A percentile compares a stretch with the other conserved stretches of the same genome.
phyloP scores from a whole-genome alignment of 495 filamentous ascomycete genomes.

The Aspergillus baeticus region DNA sequence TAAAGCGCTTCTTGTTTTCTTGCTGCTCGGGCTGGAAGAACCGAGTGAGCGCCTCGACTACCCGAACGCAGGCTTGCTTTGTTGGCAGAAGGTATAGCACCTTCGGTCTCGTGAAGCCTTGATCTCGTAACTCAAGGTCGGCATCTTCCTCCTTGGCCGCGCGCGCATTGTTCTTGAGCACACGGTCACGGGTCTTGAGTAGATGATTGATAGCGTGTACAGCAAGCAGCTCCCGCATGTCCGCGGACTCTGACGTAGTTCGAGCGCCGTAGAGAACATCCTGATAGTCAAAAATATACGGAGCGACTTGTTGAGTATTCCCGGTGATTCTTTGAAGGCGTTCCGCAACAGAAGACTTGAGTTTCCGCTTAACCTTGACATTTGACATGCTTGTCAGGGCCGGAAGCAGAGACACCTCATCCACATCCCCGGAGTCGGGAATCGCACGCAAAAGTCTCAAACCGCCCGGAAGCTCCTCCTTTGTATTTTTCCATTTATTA shows the following conservation, averaged over 20 bases:
- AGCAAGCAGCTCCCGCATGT: constrained; percentile 69
- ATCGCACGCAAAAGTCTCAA: constrained; percentile 43
- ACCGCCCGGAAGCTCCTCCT: constrained; percentile 44
- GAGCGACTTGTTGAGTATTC: constrained; percentile 34
- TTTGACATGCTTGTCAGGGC: constrained; percentile 36
- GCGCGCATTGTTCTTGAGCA: constrained; percentile 87
- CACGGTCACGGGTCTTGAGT: constrained; percentile 86
- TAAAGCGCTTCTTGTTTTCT: constrained; percentile 91
- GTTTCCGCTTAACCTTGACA: constrained; percentile 49
- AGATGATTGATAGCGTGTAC: constrained; percentile 88
- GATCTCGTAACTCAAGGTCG: constrained; percentile 80
- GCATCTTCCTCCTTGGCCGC: constrained; percentile 59
- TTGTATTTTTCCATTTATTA: constrained; percentile 55
- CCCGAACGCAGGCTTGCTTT: constrained; percentile 74
- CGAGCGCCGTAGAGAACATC: constrained; percentile 79
- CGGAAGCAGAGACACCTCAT: constrained; percentile 29
- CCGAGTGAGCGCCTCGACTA: constrained; percentile 68
- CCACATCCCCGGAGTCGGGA: constrained; percentile 27
- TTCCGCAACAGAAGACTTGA: constrained; percentile 35
- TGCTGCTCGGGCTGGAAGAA: constrained; percentile 83
- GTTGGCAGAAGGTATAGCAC: constrained; percentile 88
- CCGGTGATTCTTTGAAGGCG: constrained; percentile 34
- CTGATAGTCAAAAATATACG: constrained; percentile 66
- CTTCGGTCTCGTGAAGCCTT: constrained; percentile 94
- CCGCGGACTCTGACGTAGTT: constrained; percentile 59